Percentiles rank a stretch among this genome's conserved stretches.
Conservation (phyloP, 495 filamentous ascomycete genomes). For the Hyaloscypha hepaticicola region DNA sequence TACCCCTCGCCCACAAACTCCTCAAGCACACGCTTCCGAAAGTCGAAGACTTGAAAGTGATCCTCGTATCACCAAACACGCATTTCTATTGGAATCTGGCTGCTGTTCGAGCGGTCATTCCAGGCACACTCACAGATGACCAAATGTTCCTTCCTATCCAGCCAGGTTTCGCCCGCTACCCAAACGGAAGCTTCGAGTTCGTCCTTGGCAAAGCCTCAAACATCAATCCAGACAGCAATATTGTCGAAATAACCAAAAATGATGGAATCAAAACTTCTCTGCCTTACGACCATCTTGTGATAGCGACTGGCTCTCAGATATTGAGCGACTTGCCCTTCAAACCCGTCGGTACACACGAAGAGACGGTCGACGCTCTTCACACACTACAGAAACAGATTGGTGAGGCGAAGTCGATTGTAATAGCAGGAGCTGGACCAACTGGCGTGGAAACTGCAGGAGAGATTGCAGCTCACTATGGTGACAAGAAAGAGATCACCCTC, state of each 20-base stretch:
- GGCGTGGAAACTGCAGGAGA: slow-evolving; percentile 64
- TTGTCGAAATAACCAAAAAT: slow-evolving; percentile 31
- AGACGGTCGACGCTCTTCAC: slow-evolving; percentile 35
- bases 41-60: slow-evolving; percentile 19
- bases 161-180: slow-evolving; percentile 51
- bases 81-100: slow-evolving; percentile 37
- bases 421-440: slow-evolving; percentile 65
- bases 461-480: slow-evolving; percentile 44
- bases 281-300: slow-evolving; percentile 52
- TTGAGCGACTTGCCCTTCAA: slow-evolving; percentile 47
- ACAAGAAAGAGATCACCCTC: slow-evolving; percentile 16
- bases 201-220: slow-evolving; percentile 42
- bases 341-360: slow-evolving; percentile 34
- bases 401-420: slow-evolving; percentile 55
- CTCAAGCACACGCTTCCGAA: slow-evolving; percentile 5
- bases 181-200: slow-evolving; percentile 49
- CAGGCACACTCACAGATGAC: slow-evolving; percentile 30
- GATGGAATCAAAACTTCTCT: slow-evolving; percentile 28
- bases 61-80: slow-evolving; percentile 36
- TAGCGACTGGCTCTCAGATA: slow-evolving; percentile 51
- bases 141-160: slow-evolving; percentile 42
- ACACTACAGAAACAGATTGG: slow-evolving; percentile 46
- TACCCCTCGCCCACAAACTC: slow-evolving; percentile 55
- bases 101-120: slow-evolving; percentile 36
- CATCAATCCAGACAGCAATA: background rate